These are phyloP conservation scores for Yarrowia osloensis DNA, from an alignment of 805 yeast genomes.

Conservation along the genomic window DNA sequence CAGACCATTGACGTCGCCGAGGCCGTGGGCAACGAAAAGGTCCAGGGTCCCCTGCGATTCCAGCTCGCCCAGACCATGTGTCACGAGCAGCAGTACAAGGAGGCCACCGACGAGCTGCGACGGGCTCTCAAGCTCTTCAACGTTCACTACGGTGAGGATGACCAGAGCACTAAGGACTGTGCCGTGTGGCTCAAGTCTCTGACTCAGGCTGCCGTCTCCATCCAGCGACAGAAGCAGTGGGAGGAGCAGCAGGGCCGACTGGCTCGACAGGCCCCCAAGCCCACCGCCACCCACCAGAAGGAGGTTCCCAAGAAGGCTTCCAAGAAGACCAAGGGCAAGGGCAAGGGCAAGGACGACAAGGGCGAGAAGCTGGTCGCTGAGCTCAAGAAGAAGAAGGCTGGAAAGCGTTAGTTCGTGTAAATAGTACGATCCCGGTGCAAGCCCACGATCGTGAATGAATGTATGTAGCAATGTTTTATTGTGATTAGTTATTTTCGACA, in stretches of 20 bases:
- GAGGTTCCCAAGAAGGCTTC: conserved; percentile 39
- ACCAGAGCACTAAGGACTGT: conserved; percentile 66
- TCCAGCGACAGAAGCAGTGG: conserved; percentile 44
- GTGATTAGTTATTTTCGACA: too few species aligned
- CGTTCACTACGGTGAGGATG: conserved; percentile 64
- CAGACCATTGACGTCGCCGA: conserved; percentile 51
- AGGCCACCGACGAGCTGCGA: conserved; percentile 58
- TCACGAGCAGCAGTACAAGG: conserved; percentile 52
- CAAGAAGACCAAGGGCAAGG: conserved; percentile 50
- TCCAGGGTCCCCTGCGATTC: conserved; percentile 65
- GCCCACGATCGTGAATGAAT: neutral
- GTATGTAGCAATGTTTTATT: neutral
- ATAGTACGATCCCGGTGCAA: neutral
- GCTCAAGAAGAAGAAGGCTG: conserved; percentile 30
- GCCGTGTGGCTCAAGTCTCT: conserved; percentile 64
- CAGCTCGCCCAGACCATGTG: conserved; percentile 68
- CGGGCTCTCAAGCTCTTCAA: conserved; percentile 60
- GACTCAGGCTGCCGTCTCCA: conserved; percentile 51
- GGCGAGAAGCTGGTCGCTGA: conserved; percentile 28
- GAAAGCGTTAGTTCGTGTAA: conserved; percentile 6
- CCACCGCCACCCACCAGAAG: conserved; percentile 12
- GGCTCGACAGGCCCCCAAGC: conserved; percentile 26
- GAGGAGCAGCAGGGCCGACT: conserved; percentile 10
- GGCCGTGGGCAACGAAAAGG: conserved; percentile 61
- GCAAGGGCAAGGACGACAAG: conserved; percentile 31